These are phyloP conservation scores for Ramaria rubella DNA, from an alignment of 768 basidiomycete species.

Conservation along the genomic window DNA sequence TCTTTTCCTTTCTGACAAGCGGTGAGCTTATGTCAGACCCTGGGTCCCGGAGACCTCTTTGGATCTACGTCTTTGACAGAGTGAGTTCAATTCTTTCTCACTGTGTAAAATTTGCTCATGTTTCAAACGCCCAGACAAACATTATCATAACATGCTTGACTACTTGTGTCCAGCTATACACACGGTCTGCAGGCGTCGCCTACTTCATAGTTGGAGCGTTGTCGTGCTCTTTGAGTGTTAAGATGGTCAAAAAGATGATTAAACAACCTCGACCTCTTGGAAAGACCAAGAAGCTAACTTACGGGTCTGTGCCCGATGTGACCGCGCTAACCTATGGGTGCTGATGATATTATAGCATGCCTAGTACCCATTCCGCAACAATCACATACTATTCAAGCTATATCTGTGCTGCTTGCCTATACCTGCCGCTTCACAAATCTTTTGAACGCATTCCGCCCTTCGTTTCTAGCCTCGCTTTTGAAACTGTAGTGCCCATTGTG, in stretches of 20 bases:
- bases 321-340: neutral
- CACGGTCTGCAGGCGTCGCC: conserved; percentile 52
- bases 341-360: conserved; percentile 50
- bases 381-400: conserved; percentile 62
- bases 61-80: neutral
- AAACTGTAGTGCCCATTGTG: conserved; percentile 34
- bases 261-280: conserved; percentile 57
- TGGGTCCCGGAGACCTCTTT: no score
- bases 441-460: conserved; percentile 35
- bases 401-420: conserved; percentile 47
- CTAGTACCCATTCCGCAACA: conserved; percentile 71
- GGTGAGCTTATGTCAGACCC: no score
- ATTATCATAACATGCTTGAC: conserved; percentile 47
- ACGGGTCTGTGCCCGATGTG: conserved; percentile 46
- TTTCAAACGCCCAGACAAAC: conserved; percentile 42
- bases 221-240: conserved; percentile 46
- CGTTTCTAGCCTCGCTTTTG: conserved; percentile 24
- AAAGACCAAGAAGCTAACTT: conserved; percentile 43
- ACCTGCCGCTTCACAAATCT: conserved; percentile 53
- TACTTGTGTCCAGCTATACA: conserved; percentile 45
- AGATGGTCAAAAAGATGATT: conserved; percentile 45
- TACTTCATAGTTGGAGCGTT: conserved; percentile 58
- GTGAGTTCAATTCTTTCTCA: neutral
- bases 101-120: neutral
- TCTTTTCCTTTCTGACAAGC: no score